Evolutionary conservation across 1,284 basidiomycete species (phyloP).

Genomic region (Ustilago crameri): DNA sequence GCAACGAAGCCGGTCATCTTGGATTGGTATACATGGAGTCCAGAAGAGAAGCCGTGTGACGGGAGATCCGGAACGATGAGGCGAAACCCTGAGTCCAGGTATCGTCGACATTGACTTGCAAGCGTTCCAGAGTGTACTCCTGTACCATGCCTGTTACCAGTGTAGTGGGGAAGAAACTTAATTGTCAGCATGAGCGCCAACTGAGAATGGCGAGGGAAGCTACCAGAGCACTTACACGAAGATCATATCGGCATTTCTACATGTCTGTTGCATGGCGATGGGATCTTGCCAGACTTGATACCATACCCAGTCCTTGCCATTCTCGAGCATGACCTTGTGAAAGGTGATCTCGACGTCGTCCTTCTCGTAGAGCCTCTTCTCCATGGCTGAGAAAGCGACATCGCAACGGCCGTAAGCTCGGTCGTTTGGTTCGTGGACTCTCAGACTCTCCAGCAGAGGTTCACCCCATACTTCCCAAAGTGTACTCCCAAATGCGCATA

Average conservation of each 20-base stretch:
- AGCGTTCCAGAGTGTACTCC: slow-evolving; percentile 66
- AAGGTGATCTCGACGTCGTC: slow-evolving; percentile 60
- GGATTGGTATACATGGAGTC: slow-evolving; percentile 62
- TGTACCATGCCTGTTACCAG: slow-evolving; percentile 55
- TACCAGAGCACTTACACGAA: slow-evolving; percentile 46
- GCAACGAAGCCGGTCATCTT: slow-evolving; percentile 49
- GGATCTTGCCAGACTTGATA: slow-evolving; percentile 66
- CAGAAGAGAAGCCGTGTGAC: slow-evolving; percentile 64
- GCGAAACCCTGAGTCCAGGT: slow-evolving; percentile 63
- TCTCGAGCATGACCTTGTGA: slow-evolving; percentile 57
- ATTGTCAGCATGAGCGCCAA: too few relatives aligned
- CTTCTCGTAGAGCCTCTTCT: slow-evolving; percentile 62
- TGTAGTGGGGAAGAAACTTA: too few relatives aligned
- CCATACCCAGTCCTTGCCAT: slow-evolving; percentile 65
- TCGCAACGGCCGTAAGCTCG: slow-evolving; percentile 54
- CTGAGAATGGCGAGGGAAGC: not conserved
- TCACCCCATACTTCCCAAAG: slow-evolving; percentile 60
- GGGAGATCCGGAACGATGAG: slow-evolving; percentile 63
- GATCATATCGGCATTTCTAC: slow-evolving; percentile 60
- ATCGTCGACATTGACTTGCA: slow-evolving; percentile 62
- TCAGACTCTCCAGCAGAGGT: slow-evolving; percentile 40
- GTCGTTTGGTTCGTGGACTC: slow-evolving; percentile 53
- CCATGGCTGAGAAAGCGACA: slow-evolving; percentile 63
- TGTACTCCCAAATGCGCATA: slow-evolving; percentile 17
- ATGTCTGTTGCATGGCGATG: slow-evolving; percentile 42